phyloP scores from a whole-genome alignment of 768 basidiomycete species.

The Mycena maculata region DNA sequence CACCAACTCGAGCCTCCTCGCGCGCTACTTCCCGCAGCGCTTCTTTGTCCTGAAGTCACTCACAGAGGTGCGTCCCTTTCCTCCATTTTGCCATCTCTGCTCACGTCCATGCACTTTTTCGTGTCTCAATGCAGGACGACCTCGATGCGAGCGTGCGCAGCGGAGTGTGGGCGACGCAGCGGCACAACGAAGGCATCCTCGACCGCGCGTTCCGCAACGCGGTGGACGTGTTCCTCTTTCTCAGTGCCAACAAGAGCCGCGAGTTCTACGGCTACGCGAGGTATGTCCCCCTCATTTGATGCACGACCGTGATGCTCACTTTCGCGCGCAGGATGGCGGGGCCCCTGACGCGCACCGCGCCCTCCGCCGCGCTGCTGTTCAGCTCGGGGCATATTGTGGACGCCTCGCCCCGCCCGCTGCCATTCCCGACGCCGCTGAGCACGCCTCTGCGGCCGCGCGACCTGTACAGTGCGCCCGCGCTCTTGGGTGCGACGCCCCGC shows the following conservation, averaged over 20 bases:
- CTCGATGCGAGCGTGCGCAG: constrained; percentile 82
- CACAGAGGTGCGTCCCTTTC: constrained; percentile 2
- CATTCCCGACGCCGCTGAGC: too few species aligned
- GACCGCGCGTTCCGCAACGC: constrained; percentile 95
- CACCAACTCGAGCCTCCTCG: constrained; percentile 9
- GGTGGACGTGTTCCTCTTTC: constrained; percentile 87
- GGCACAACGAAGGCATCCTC: constrained; percentile 89
- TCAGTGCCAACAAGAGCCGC: constrained; percentile 92
- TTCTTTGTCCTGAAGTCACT: constrained; percentile 17
- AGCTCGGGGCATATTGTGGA: too few species aligned
- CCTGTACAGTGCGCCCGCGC: too few species aligned
- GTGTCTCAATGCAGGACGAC: constrained; percentile 64
- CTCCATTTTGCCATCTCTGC: neutral
- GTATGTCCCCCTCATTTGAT: constrained; percentile 52
- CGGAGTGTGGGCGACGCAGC: constrained; percentile 92
- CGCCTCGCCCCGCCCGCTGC: too few species aligned
- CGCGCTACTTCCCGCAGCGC: constrained; percentile 13
- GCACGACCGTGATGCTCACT: neutral
- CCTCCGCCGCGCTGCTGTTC: too few species aligned
- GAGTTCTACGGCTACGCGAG: constrained; percentile 95
- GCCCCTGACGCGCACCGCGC: constrained; percentile 51
- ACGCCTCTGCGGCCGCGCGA: too few species aligned
- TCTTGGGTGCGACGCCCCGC: too few species aligned
- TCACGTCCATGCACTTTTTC: constrained; percentile 15
- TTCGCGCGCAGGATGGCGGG: constrained; percentile 71